Evolutionary conservation across 2,329 filamentous ascomycete genomes (phyloP).

Genomic region (Aspergillus floridensis): DNA sequence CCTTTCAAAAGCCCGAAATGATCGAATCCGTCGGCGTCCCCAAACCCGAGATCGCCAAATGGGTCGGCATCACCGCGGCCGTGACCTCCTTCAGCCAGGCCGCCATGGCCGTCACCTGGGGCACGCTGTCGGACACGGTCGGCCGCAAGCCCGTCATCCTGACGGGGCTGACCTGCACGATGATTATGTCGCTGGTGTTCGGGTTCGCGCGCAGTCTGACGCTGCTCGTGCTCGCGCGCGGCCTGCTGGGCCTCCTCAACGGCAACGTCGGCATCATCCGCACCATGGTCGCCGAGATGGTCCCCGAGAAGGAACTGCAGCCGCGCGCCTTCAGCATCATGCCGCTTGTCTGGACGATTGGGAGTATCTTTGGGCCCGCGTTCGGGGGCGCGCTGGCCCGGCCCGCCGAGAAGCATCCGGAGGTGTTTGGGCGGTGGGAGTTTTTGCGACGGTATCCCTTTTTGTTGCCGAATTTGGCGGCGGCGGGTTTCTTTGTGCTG

Average conservation of each 20-base stretch:
- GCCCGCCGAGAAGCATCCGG: slow-evolving; percentile 71
- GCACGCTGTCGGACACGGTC: slow-evolving; percentile 70
- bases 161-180: slow-evolving; percentile 69
- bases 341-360: slow-evolving; percentile 86
- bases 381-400: slow-evolving; percentile 85
- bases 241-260: slow-evolving; percentile 77
- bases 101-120: slow-evolving; percentile 70
- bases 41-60: slow-evolving; percentile 68
- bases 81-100: slow-evolving; percentile 72
- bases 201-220: slow-evolving; percentile 75
- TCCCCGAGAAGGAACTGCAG: slow-evolving; percentile 80
- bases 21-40: slow-evolving; percentile 73
- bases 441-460: slow-evolving; percentile 80
- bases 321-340: slow-evolving; percentile 88
- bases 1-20: slow-evolving; percentile 64
- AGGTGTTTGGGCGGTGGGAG: slow-evolving; percentile 62
- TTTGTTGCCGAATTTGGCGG: slow-evolving; percentile 76
- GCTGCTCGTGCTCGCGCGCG: slow-evolving; percentile 76
- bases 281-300: slow-evolving; percentile 90
- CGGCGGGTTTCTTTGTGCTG: slow-evolving; percentile 71
- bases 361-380: slow-evolving; percentile 80
- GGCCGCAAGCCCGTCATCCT: slow-evolving; percentile 84
- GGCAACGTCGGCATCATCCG: slow-evolving; percentile 93
- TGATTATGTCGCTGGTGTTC: slow-evolving; percentile 77
- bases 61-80: slow-evolving; percentile 72